Evolutionary conservation across 2,329 filamentous ascomycete species (phyloP).

Genomic region (Penicillium sp.): DNA sequence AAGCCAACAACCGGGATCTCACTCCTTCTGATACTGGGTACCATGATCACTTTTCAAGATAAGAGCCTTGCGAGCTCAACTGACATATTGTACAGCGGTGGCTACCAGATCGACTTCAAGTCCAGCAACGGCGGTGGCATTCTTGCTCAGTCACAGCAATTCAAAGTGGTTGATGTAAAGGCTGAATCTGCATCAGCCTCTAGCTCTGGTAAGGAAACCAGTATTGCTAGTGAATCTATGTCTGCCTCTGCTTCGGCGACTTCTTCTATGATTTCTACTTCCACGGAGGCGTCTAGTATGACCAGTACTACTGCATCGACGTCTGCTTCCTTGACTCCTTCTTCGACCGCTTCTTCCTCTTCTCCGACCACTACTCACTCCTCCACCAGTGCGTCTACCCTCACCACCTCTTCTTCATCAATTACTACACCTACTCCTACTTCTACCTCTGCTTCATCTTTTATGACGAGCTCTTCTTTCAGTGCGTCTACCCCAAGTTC

Average conservation of each 20-base stretch:
- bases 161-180: constrained; percentile 33
- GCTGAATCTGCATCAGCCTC: constrained; percentile 23
- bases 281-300: constrained; percentile 22
- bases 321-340: constrained; percentile 8
- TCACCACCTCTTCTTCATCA: constrained; percentile 7
- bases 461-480: constrained; percentile 22
- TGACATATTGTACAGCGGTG: constrained; percentile 27
- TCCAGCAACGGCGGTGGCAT: constrained; percentile 46
- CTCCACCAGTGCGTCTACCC: constrained; percentile 13
- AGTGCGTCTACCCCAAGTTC: constrained; percentile 24
- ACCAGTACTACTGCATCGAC: constrained; percentile 22
- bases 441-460: constrained; percentile 30
- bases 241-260: constrained; percentile 23
- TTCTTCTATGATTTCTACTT: constrained; percentile 24
- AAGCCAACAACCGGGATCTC: constrained; percentile 35
- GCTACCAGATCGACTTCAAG: constrained; percentile 50
- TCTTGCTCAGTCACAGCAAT: constrained; percentile 47
- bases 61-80: background rate
- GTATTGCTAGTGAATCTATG: constrained; percentile 31
- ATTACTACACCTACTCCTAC: constrained; percentile 26
- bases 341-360: constrained; percentile 21
- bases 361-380: constrained; percentile 22
- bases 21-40: constrained; percentile 31
- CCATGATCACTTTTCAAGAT: background rate
- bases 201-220: constrained; percentile 32